These are phyloP conservation scores for Aureobasidium namibiae DNA, from an alignment of 2,329 filamentous ascomycete genomes.

Conservation along the genomic window DNA sequence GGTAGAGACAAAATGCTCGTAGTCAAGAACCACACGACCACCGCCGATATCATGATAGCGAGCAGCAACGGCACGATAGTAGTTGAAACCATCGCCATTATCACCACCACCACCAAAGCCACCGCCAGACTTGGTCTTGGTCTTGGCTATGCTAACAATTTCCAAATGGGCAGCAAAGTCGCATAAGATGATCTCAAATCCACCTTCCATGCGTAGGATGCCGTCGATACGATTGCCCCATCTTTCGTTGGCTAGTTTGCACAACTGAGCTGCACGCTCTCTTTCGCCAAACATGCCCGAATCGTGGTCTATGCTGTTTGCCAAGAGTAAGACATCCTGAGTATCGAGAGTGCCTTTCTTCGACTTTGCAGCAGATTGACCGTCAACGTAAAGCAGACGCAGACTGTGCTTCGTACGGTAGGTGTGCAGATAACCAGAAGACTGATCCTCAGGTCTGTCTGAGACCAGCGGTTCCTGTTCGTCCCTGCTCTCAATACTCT, in stretches of 20 bases:
- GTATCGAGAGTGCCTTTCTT: constrained; percentile 58
- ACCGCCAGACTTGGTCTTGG: constrained; percentile 13
- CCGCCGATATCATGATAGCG: constrained; percentile 39
- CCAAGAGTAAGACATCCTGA: constrained; percentile 53
- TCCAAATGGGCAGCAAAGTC: constrained; percentile 44
- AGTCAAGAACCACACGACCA: constrained; percentile 37
- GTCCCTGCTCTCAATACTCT: neutral
- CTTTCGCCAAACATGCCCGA: constrained; percentile 36
- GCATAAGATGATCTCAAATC: constrained; percentile 64
- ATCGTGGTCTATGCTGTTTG: constrained; percentile 12
- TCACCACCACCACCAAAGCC: constrained; percentile 15
- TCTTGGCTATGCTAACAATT: constrained; percentile 25
- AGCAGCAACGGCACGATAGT: constrained; percentile 33
- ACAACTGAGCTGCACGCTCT: constrained; percentile 48
- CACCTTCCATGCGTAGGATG: constrained; percentile 58
- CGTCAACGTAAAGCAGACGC: constrained; percentile 60
- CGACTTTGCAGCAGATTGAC: constrained; percentile 60
- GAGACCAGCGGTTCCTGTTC: neutral
- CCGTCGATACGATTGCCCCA: constrained; percentile 52
- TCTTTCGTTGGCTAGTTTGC: constrained; percentile 41
- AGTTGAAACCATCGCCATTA: constrained; percentile 20
- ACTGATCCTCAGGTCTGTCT: constrained; percentile 1
- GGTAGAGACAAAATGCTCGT: constrained; percentile 41
- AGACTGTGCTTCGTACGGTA: constrained; percentile 53
- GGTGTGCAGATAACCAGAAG: constrained; percentile 55